These are phyloP conservation scores for Botryosphaeria dothidea DNA, from an alignment of 2,329 filamentous ascomycete species.

Conservation along the genomic window DNA sequence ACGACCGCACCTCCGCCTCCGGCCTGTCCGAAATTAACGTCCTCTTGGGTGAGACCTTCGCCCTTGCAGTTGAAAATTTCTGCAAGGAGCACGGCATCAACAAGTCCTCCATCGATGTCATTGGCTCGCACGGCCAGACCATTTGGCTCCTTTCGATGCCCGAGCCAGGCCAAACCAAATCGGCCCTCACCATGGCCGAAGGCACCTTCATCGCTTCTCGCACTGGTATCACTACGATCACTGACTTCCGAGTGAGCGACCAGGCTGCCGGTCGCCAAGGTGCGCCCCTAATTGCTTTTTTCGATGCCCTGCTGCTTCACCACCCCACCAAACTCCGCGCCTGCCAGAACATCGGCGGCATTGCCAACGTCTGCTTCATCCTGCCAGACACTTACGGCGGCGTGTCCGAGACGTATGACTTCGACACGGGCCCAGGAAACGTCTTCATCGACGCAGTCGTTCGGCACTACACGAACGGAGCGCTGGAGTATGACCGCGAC, in stretches of 20 bases:
- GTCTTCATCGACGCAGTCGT: slow-evolving; percentile 59
- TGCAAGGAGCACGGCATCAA: slow-evolving; percentile 45
- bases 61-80: slow-evolving; percentile 54
- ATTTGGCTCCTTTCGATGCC: slow-evolving; percentile 60
- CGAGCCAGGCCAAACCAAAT: slow-evolving; percentile 46
- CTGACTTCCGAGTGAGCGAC: slow-evolving; percentile 59
- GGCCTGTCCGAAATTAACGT: slow-evolving; percentile 60
- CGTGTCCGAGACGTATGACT: slow-evolving; percentile 47
- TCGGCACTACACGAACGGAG: slow-evolving; percentile 54
- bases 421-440: slow-evolving; percentile 60
- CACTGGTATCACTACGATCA: slow-evolving; percentile 60
- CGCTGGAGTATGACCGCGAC: slow-evolving; percentile 53
- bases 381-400: slow-evolving; percentile 47
- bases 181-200: slow-evolving; percentile 59
- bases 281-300: slow-evolving; percentile 58
- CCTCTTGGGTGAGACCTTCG: slow-evolving; percentile 58
- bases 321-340: slow-evolving; percentile 59
- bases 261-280: slow-evolving; percentile 58
- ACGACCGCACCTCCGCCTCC: slow-evolving; percentile 55
- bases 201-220: slow-evolving; percentile 56
- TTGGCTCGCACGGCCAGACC: slow-evolving; percentile 62
- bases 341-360: slow-evolving; percentile 63
- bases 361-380: slow-evolving; percentile 63
- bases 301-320: slow-evolving; percentile 58
- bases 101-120: slow-evolving; percentile 51